Base-by-base conservation (phyloP, 140 eudicot genomes). In the Bidens hawaiensis region DNA sequence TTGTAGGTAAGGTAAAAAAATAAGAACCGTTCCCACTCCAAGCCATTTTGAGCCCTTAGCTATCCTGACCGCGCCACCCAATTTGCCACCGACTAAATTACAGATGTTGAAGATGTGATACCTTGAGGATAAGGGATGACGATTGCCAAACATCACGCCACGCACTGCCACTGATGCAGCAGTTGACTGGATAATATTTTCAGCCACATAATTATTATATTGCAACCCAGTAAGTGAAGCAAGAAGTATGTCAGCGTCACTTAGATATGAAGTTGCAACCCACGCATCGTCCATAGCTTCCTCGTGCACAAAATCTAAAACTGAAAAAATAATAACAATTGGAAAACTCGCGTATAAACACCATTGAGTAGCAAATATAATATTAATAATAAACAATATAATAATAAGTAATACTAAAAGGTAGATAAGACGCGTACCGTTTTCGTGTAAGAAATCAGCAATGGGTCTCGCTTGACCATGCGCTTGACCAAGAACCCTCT, bases 81-180 rank as follows among this genome's bases (percentile, higher is more conserved):
- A 48, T 6, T 18, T 21, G 5, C 30, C 56, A 49, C 30, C 56
- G 11, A 22, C 34, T 5, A 54, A 9, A 54, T 26, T 38, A 48
- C 27, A 41, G 5, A 68, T 42, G 8, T 26, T 40, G 59, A 69
- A 60, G 58, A 30, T 17, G 42, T 49, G 48, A 36, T 69, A 93
- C 99, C 99, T 85, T 38, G 99, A 81, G 18, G 96, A 81, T 12
- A 76, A 63, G 41, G 94, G 94, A 22, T 79, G 78, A 34, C 70
- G 68, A 58, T 88, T 93, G 40, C 97, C 97, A 81, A 88, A 93
- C 62, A 93, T 79, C 57, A 83, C 95, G 69, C 99, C 99, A 23
- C 99, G 89, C n/a, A 68, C 95, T 49, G 97, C 94, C 79, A 93
- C 86, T 46, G 97, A 93, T 48, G 96, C 99, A 55, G 99, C 99